Conservation (phyloP, 23 red algal genomes). For the Cyanidium caldarium region DNA sequence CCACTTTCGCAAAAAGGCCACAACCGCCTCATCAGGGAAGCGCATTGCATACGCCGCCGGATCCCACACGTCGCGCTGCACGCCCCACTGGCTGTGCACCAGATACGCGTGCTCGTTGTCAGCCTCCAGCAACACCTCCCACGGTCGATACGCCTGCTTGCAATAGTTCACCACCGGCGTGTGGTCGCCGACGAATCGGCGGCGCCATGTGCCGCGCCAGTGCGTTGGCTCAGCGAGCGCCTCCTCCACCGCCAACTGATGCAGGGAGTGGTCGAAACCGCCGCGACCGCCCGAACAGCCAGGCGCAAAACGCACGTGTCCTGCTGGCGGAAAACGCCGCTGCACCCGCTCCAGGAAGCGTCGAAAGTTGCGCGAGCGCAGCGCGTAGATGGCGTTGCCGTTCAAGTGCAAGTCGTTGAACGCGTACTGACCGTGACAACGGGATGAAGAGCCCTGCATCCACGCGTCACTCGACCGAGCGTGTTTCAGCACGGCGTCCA, state of each 20-base stretch:
- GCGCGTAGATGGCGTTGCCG: constrained; percentile 9
- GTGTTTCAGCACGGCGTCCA: not conserved
- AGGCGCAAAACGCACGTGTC: constrained; percentile 1
- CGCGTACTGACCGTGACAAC: constrained; percentile 8
- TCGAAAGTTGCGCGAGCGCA: not conserved
- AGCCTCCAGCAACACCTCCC: not conserved
- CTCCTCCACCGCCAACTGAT: constrained; percentile 4
- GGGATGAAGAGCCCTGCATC: not conserved
- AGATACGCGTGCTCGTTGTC: not conserved
- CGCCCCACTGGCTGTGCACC: not conserved
- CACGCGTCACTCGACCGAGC: not conserved
- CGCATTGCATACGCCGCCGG: not conserved
- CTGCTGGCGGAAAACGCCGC: not conserved
- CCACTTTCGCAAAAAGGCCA: not conserved
- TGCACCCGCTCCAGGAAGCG: not conserved
- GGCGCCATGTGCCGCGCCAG: not conserved
- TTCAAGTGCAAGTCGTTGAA: constrained; percentile 18
- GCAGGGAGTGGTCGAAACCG: constrained; percentile 16
- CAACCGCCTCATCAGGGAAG: not conserved
- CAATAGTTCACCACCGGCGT: constrained; percentile 6
- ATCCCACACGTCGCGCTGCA: not conserved
- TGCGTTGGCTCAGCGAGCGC: not conserved
- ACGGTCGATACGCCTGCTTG: not conserved
- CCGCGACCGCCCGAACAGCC: constrained; percentile 16
- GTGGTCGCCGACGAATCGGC: not conserved